A percentile compares a stretch with the other conserved stretches of the same genome.
These are phyloP conservation scores for Fusarium liriodendri DNA, from an alignment of 2,329 filamentous ascomycete genomes.

Conservation along the genomic window DNA sequence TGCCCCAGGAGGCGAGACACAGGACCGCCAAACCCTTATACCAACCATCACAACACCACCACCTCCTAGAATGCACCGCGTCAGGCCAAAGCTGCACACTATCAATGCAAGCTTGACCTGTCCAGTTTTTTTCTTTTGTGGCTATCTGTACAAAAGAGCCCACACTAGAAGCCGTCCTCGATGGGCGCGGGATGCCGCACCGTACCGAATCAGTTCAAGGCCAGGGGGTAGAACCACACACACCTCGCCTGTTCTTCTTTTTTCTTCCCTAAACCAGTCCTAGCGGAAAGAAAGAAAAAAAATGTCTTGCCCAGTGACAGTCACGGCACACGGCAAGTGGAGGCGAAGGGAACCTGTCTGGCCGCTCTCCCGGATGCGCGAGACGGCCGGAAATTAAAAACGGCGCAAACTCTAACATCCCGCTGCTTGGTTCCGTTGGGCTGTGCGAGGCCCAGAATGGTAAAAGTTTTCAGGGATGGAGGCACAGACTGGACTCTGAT, in stretches of 20 bases:
- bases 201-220: background rate
- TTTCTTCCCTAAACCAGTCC: no score
- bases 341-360: background rate
- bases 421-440: background rate
- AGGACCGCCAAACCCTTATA: slow-evolving; percentile 27
- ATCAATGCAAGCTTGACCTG: background rate
- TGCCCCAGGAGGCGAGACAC: background rate
- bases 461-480: background rate
- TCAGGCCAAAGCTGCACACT: background rate
- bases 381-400: background rate
- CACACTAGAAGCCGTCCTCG: background rate
- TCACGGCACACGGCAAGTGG: background rate
- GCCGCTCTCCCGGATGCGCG: background rate
- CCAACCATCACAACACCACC: background rate
- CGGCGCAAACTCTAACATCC: background rate
- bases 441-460: background rate
- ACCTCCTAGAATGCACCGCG: background rate
- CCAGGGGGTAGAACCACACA: background rate
- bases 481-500: background rate
- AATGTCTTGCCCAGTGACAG: background rate
- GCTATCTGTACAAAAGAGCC: background rate
- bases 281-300: background rate
- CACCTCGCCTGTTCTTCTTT: background rate
- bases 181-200: background rate
- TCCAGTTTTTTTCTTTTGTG: background rate